Base-by-base conservation (phyloP, 1,284 basidiomycete species). In the Volvariella surrecta region DNA sequence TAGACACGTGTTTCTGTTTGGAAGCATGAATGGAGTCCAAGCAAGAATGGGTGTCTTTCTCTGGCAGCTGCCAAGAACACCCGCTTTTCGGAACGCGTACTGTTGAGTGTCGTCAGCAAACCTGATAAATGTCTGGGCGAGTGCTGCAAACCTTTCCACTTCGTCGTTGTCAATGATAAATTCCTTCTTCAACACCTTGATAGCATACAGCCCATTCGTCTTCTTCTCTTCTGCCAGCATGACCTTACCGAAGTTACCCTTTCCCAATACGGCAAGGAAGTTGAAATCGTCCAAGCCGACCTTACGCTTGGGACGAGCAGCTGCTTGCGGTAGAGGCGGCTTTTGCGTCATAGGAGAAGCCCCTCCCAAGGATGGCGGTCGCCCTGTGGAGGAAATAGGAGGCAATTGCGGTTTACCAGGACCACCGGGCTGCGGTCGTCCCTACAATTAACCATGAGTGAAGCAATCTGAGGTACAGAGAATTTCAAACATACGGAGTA, bases 111-210 rank as follows among this genome's bases (percentile, higher is more conserved):
- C 11, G 11, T 28, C 24, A 28, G 24, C 24, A 28, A 6, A 6
- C 24, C 11, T 11, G 24, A 11, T 11, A 11, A 6, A 28, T n/a
- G 24, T 11, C 24, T 28, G 11, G 24, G 6, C 15, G 42, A 22
- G 16, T 22, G 10, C 46, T 10, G 57, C 71, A 45, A 49, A 92
- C 93, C 91, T 96, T 68, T 99, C 96, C 4, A 99, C 93, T 70
- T 99, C 96, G 65, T 99, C 96, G 54, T 99, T 99, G 61, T 99
- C 96, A 54, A 99, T 99, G 63, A 99, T 99, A 58, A 99, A 99
- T 67, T 99, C 96, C 64, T 99, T 99, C 74, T 99, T 99, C 60
- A 99, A 66, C 31, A 99, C 96, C 68, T 99, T 99, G 75, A 99
- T 98, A n/a, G 96, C 96, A 62, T 89, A 99, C 47, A 99, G 65